Percentiles rank a stretch among this genome's conserved stretches.
Evolutionary conservation across 169 alveolate genomes (phyloP).

Genomic region (Eimeria tenella): DNA sequence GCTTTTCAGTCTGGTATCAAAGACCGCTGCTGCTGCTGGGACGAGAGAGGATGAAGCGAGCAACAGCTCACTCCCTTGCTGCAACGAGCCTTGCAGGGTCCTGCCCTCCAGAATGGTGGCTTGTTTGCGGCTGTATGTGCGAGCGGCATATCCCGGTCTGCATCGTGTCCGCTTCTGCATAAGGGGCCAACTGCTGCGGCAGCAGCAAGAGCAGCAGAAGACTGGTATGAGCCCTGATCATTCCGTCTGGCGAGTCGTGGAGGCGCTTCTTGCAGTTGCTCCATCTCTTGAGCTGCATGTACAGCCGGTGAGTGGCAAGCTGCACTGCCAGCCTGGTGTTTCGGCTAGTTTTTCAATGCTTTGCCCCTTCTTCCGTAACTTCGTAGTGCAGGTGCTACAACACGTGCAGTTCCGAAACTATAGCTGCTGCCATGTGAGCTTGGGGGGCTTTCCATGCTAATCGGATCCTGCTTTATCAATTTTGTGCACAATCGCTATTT

Average conservation of each 20-base stretch:
- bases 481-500: no score
- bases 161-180: constrained; percentile 74
- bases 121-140: constrained; percentile 16
- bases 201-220: neutral
- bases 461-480: no score
- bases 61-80: neutral
- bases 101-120: constrained; percentile 32
- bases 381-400: neutral
- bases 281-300: constrained; percentile 62
- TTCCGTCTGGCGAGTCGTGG: constrained; percentile 53
- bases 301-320: constrained; percentile 26
- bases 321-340: neutral
- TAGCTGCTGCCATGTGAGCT: constrained; percentile 2
- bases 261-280: constrained; percentile 35
- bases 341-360: neutral
- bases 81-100: neutral
- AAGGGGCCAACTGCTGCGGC: constrained; percentile 25
- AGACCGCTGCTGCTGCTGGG: neutral
- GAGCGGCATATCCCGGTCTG: constrained; percentile 22
- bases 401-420: neutral
- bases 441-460: neutral
- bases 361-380: neutral
- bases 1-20: neutral
- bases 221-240: neutral
- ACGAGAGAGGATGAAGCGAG: neutral